Conservation (phyloP, 2,329 filamentous ascomycete species). For the Diaporthe destruens region DNA sequence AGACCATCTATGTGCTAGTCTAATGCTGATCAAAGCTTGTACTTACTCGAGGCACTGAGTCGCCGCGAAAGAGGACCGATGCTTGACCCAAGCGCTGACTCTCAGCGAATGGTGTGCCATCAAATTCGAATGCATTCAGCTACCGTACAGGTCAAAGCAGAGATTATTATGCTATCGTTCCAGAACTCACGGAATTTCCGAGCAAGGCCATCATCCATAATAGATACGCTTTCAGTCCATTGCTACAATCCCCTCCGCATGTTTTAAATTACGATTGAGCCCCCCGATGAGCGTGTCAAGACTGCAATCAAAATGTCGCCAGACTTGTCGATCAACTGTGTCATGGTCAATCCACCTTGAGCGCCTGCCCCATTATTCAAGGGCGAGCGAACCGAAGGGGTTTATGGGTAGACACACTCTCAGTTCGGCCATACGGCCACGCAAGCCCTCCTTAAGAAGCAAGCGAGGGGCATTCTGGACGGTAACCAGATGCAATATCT, state of each 20-base stretch:
- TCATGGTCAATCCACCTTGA: too few relatives aligned
- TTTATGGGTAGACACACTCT: not conserved
- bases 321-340: too few relatives aligned
- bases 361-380: too few relatives aligned
- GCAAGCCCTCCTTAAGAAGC: not conserved
- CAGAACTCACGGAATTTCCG: not conserved
- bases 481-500: not conserved
- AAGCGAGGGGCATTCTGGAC: not conserved
- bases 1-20: not conserved
- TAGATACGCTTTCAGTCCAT: not conserved
- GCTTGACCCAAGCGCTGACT: not conserved
- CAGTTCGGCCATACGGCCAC: not conserved
- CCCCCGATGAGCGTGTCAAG: not conserved
- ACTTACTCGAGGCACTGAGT: not conserved
- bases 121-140: not conserved
- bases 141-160: not conserved
- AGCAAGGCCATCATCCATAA: not conserved
- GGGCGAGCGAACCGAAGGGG: not conserved
- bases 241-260: too few relatives aligned
- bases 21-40: conserved; percentile 15
- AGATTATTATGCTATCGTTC: not conserved
- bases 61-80: too few relatives aligned
- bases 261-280: not conserved
- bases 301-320: not conserved
- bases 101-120: not conserved